Evolutionary conservation across 306 rosid species (phyloP).

Genomic region (Alnus glutinosa): DNA sequence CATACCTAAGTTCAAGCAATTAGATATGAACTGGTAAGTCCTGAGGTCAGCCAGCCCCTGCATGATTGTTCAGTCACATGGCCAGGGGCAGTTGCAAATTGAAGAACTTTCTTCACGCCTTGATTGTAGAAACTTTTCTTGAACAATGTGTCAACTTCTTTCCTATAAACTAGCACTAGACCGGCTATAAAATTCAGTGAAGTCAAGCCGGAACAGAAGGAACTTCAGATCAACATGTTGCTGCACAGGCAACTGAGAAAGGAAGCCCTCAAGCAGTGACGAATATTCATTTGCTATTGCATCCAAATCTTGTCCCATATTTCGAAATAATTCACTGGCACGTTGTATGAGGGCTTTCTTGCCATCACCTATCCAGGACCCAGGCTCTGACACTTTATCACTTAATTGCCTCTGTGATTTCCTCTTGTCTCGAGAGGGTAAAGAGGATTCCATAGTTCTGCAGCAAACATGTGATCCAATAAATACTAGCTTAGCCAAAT

Average conservation of each 20-base stretch:
- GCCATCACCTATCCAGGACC: slow-evolving; percentile 85
- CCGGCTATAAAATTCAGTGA: slow-evolving; percentile 83
- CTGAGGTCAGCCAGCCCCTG: slow-evolving; percentile 45
- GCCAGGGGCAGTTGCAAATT: slow-evolving; percentile 30
- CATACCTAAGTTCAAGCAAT: slow-evolving; percentile 52
- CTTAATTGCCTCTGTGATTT: slow-evolving; percentile 46
- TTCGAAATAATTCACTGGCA: slow-evolving; percentile 80
- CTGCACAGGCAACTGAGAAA: slow-evolving; percentile 93
- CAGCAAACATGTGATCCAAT: slow-evolving; percentile 32
- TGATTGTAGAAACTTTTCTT: slow-evolving; percentile 28
- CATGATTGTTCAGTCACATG: slow-evolving; percentile 34
- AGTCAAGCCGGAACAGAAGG: slow-evolving; percentile 95
- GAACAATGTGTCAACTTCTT: slow-evolving; percentile 29
- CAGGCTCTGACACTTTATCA: slow-evolving; percentile 50
- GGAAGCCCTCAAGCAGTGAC: slow-evolving; percentile 78
- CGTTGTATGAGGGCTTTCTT: slow-evolving; percentile 87
- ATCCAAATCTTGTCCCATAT: slow-evolving; percentile 76
- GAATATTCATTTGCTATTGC: slow-evolving; percentile 82
- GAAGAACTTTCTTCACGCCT: slow-evolving; percentile 35
- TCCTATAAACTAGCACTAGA: slow-evolving; percentile 50
- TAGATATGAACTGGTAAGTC: slow-evolving; percentile 34
- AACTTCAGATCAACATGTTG: slow-evolving; percentile 95
- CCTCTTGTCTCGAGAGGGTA: slow-evolving; percentile 58
- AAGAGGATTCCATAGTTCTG: slow-evolving; percentile 70
- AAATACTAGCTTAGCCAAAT: slow-evolving; percentile 15